Evolutionary conservation across 2,329 filamentous ascomycete genomes (phyloP).

Genomic region (Xylaria sp.): DNA sequence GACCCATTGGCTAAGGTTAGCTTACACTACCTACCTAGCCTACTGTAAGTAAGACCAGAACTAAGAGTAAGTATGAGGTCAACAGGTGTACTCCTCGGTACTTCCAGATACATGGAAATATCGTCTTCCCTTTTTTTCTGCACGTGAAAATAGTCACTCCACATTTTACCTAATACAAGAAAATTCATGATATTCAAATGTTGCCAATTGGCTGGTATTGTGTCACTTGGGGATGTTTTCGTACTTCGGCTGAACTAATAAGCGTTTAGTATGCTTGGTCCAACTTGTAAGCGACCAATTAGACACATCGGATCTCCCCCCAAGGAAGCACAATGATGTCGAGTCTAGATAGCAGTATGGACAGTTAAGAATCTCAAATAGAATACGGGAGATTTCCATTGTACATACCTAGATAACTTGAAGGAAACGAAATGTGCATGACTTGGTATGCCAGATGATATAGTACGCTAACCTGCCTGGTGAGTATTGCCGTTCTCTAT

Average conservation of each 20-base stretch:
- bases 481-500: neutral
- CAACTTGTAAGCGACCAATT: conserved; percentile 18
- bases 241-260: conserved; percentile 9
- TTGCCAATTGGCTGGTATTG: neutral
- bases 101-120: neutral
- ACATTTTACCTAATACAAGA: neutral
- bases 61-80: no score
- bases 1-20: neutral
- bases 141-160: conserved; percentile 5
- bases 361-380: neutral
- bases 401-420: neutral
- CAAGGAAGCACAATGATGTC: conserved; percentile 9
- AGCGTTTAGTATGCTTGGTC: conserved; percentile 6
- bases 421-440: conserved; percentile 5
- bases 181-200: neutral
- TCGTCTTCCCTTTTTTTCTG: neutral
- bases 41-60: no score
- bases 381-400: neutral
- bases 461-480: neutral
- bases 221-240: conserved; percentile 16
- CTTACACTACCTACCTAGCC: no score
- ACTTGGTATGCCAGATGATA: neutral
- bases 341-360: neutral
- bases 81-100: neutral
- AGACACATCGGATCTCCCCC: conserved; percentile 2